phyloP scores from a whole-genome alignment of 768 basidiomycete genomes.

The Phaeolepiota aurea region DNA sequence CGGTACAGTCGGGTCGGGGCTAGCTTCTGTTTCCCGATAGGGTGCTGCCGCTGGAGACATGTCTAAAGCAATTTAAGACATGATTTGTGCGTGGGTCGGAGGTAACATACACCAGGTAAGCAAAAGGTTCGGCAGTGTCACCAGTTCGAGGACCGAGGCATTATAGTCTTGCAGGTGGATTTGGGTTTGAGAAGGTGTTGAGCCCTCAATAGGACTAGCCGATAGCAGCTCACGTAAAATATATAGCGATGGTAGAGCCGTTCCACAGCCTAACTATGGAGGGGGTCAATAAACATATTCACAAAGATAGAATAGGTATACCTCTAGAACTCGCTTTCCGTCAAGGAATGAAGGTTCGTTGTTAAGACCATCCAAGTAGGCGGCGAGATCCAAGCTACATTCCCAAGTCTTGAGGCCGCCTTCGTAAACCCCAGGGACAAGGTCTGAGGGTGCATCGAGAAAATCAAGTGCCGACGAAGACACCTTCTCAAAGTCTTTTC shows the following conservation, averaged over 20 bases:
- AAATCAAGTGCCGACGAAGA: slow-evolving; percentile 42
- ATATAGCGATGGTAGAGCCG: slow-evolving; percentile 75
- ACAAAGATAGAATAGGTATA: slow-evolving; percentile 19
- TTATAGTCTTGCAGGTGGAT: slow-evolving; percentile 94
- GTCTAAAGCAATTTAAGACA: slow-evolving; percentile 28
- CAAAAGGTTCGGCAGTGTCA: slow-evolving; percentile 72
- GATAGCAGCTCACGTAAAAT: slow-evolving; percentile 58
- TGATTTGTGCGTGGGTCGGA: slow-evolving; percentile 1
- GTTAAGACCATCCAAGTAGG: slow-evolving; percentile 40
- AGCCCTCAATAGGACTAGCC: slow-evolving; percentile 10
- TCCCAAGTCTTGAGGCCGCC: slow-evolving; percentile 99
- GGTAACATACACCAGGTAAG: slow-evolving; percentile 70
- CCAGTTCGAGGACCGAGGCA: slow-evolving; percentile 64
- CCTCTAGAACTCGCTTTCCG: slow-evolving; percentile 68
- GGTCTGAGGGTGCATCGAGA: slow-evolving; percentile 79
- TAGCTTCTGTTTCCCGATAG: slow-evolving; percentile 32
- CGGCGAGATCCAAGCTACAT: slow-evolving; percentile 81
- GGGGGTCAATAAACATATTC: background rate
- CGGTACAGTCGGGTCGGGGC: slow-evolving; percentile 13
- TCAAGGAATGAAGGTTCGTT: slow-evolving; percentile 9
- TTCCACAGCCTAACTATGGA: slow-evolving; percentile 84
- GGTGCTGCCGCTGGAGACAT: slow-evolving; percentile 46
- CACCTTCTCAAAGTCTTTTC: slow-evolving; percentile 6
- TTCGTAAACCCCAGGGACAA: slow-evolving; percentile 89
- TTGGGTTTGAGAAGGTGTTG: slow-evolving; percentile 25